Conservation (phyloP, 371 early-diverging fungal genomes). For the Mucor piriformis region DNA sequence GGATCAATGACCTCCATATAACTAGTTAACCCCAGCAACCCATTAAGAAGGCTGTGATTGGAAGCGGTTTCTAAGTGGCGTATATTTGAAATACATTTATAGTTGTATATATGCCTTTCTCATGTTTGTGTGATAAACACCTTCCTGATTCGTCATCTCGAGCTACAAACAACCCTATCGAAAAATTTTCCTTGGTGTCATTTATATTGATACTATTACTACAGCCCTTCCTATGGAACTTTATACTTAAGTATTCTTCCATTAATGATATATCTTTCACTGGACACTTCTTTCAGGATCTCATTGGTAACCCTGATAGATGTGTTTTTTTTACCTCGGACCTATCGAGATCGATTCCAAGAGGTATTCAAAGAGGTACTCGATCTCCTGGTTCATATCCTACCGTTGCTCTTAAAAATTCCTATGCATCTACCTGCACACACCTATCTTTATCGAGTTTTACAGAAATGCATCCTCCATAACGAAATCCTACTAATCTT, state of each 20-base stretch:
- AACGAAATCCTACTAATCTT: constrained; percentile 8
- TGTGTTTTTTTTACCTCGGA: constrained; percentile 5
- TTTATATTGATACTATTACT: constrained; percentile 1
- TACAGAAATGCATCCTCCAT: constrained; percentile 7
- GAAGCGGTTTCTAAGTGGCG: no score
- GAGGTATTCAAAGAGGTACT: constrained; percentile 6
- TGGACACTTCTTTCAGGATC: constrained; percentile 5
- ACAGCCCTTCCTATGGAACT: no score
- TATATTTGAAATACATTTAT: no score
- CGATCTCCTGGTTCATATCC: constrained; percentile 7
- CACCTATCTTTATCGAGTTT: constrained; percentile 7
- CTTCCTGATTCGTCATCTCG: no score
- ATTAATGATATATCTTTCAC: constrained; percentile 4
- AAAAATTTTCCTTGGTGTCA: constrained; percentile 6
- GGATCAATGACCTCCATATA: no score
- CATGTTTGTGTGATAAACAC: no score
- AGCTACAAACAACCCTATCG: constrained; percentile 7
- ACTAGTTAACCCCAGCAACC: no score
- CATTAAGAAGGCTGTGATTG: no score
- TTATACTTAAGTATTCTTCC: constrained; percentile 5
- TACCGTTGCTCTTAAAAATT: constrained; percentile 2
- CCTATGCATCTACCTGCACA: constrained; percentile 5
- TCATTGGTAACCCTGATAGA: constrained; percentile 5
- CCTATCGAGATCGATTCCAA: constrained; percentile 7
- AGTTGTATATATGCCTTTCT: no score